Base-by-base conservation (phyloP, 345 rosid species). In the Melastoma malabathricum region DNA sequence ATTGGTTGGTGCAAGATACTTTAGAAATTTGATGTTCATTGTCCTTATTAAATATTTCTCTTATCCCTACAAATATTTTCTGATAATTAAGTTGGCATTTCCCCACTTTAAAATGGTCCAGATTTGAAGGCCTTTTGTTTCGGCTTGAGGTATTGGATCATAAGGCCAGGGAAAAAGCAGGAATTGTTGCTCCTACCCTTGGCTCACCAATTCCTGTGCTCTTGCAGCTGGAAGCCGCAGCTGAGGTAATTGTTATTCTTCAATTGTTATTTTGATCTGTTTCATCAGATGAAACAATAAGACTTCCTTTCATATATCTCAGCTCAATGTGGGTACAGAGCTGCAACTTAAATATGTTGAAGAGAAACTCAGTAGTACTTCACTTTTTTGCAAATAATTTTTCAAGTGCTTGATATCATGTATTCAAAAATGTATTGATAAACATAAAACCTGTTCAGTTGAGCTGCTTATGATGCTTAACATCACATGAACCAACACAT, bases 141-240 rank as follows among this genome's bases (percentile, higher is more conserved):
- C 88, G 83, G 68, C 67, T 92, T 58, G 99, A 92, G 78, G 97
- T 87, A 43, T 71, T 88, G 75, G 99, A 88, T 84, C 99, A 88
- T 68, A 92, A 84, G 67, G 84, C 94, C 49, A 75, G 97, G 61
- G 97, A 92, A 72, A 83, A 94, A 78, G 95, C 95, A 54, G 97
- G 99, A 62, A 73, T 85, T 59, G 78, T 92, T 71, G 57, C 90
- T 47, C 78, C 90, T 45, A 79, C 95, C 34, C 82, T 88, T 72
- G 90, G 82, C 59, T 71, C 84, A 57, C 78, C 90, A 12, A 77
- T 88, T 63, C 97, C 90, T 54, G 86, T 85, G 62, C 79, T 83
- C 61, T 70, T 92, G 62, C 89, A 82, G 66, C 62, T 75, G 64
- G 99, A 83, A 75, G 88, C 75, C 70, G 95, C 95, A 58, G 46